These are phyloP conservation scores for Acanthamoeba lenticulata DNA, from an alignment of 208 protist species.

Conservation along the genomic window DNA sequence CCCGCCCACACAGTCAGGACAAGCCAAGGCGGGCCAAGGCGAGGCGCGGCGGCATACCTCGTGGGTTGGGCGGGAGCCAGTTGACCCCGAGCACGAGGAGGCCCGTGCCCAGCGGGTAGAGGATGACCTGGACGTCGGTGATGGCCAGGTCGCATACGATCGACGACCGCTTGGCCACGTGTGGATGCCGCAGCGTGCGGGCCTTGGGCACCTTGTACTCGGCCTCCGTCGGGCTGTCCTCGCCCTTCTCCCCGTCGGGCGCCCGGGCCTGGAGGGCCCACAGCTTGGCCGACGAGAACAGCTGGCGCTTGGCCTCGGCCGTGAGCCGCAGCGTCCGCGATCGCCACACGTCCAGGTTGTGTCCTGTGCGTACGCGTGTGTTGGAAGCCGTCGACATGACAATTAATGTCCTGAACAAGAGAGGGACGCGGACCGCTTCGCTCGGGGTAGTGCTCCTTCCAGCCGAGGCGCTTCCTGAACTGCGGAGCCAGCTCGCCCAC, in stretches of 20 bases:
- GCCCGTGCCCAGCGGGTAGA: slow-evolving; percentile 37
- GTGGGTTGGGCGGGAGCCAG: neutral
- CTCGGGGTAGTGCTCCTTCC: slow-evolving; percentile 30
- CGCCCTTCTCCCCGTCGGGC: slow-evolving; percentile 11
- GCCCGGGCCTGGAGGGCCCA: slow-evolving; percentile 4
- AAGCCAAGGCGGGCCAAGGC: neutral
- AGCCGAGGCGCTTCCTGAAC: slow-evolving; percentile 24
- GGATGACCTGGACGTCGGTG: neutral
- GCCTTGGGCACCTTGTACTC: slow-evolving; percentile 10
- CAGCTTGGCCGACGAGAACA: slow-evolving; percentile 31
- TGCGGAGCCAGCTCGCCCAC: neutral
- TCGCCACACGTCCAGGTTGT: slow-evolving; percentile 42
- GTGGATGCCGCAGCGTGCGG: neutral
- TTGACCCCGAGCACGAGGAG: slow-evolving; percentile 16
- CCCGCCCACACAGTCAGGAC: too few relatives aligned
- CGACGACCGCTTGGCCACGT: neutral
- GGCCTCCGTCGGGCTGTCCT: neutral
- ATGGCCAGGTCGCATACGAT: slow-evolving; percentile 34
- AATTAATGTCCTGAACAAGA: neutral
- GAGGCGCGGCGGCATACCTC: neutral
- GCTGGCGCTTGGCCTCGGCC: neutral
- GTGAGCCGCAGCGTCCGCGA: slow-evolving; percentile 14
- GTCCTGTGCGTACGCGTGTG: neutral
- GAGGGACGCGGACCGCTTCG: neutral
- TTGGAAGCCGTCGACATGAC: neutral